Base-by-base conservation (phyloP, 208 protist genomes). In the Trypanosoma boissoni region DNA sequence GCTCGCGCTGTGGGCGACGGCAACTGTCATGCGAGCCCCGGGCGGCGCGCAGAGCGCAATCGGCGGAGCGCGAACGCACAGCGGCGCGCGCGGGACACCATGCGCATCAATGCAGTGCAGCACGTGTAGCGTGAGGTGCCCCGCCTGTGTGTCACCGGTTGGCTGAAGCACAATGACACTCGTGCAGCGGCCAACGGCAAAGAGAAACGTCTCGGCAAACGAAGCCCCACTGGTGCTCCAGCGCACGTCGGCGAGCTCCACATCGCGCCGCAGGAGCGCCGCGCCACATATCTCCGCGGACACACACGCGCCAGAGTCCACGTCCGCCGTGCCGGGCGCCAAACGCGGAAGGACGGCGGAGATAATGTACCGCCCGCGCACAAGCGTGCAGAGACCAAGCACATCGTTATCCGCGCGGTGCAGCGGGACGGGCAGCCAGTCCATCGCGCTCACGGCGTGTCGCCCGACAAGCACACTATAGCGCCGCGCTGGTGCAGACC, bases 371-470 rank as follows among this genome's bases (percentile, higher is more conserved):
- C 34, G 37, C 16, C 43, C 53, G 4, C 63, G 63, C 23, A 69
- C 46, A 42, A 69, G 49, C 8, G 63, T 69, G 54, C 63, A 69
- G 20, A 69, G 29, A 16, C 63, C 63, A 1, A 69, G 26, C 8
- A 23, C 18, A 18, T 69, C 54, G 18, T 69, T 69, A 31, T 62
- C 63, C 28, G 12, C 4, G 14, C 56, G 39, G 37, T 58, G 53
- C 27, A 67, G 24, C 26, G 63, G 48, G 23, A 69, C 54, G 23
- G 63, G 63, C 3, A 69, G 43, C 63, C 63, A 69, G 20, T 52
- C 49, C 63, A 69, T 62, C n/a, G 44, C 44, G 8, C 41, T 43
- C 2, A 21, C 27, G 4, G 41, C 32, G 3, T 59, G 26, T 18
- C 42, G 24, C 6, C 63, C 63, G 1, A 69, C 43, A 23, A 49